Evolutionary conservation across 116 monocot genomes (phyloP).

Genomic region (Dioscorea cayenensis): DNA sequence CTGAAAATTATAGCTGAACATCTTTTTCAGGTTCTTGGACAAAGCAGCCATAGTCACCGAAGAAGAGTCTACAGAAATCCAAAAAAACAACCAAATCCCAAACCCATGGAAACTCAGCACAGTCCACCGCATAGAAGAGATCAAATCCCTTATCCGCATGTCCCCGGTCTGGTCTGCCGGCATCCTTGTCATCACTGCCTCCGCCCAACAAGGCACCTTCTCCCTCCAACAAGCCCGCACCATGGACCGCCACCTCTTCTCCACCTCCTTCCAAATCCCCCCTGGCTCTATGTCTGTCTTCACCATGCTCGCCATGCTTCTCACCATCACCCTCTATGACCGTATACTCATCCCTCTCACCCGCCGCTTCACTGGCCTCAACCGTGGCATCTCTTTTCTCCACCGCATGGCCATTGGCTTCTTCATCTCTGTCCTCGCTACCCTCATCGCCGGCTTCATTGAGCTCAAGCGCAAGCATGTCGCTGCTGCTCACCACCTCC

Average conservation of each 20-base stretch:
- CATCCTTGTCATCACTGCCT: conserved; percentile 52
- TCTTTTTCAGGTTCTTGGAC: conserved; percentile 43
- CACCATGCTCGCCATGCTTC: conserved; percentile 40
- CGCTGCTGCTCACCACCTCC: conserved; percentile 15
- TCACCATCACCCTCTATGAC: conserved; percentile 56
- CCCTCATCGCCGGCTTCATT: conserved; percentile 47
- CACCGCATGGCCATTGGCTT: conserved; percentile 71
- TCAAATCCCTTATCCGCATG: conserved; percentile 58
- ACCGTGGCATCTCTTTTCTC: conserved; percentile 73
- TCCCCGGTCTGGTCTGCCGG: conserved; percentile 58
- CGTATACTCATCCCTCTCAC: conserved; percentile 50
- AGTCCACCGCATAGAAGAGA: conserved; percentile 59
- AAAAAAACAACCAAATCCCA: neutral
- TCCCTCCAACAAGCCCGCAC: conserved; percentile 52
- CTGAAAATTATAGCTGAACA: too few species aligned
- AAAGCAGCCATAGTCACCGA: conserved; percentile 52
- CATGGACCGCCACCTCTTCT: conserved; percentile 54
- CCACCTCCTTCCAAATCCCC: conserved; percentile 43
- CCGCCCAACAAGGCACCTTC: conserved; percentile 54
- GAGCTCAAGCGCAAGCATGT: conserved; percentile 23
- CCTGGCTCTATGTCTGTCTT: conserved; percentile 67
- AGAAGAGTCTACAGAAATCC: conserved; percentile 12
- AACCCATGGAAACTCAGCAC: conserved; percentile 54
- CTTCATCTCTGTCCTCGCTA: conserved; percentile 45
- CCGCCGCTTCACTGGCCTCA: conserved; percentile 42